phyloP scores from a whole-genome alignment of 139 green algal species.

The Dunaliella sp. region DNA sequence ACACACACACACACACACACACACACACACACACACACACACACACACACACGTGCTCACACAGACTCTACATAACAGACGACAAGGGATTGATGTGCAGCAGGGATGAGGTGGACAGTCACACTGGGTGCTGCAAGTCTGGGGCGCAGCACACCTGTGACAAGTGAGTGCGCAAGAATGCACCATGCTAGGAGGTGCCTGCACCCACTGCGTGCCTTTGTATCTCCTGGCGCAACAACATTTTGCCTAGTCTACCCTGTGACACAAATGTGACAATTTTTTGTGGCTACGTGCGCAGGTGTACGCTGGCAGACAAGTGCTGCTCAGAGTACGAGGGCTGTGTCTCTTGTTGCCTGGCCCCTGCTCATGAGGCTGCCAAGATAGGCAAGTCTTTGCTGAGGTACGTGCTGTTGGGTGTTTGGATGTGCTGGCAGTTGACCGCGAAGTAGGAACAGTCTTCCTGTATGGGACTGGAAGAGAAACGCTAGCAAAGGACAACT shows the following conservation, averaged over 20 bases:
- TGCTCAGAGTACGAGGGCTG: conserved; percentile 75
- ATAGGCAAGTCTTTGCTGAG: not conserved
- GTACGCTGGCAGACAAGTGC: conserved; percentile 59
- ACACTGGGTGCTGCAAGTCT: conserved; percentile 62
- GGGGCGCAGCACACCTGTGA: conserved; percentile 59
- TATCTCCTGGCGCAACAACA: too few species aligned
- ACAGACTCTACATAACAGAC: conserved; percentile 56
- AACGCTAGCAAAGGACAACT: too few species aligned
- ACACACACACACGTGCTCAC: not conserved
- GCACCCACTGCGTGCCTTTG: too few species aligned
- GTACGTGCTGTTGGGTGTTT: too few species aligned
- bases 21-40: conserved; percentile 4
- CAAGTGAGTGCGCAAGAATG: conserved; percentile 31
- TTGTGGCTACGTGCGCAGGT: conserved; percentile 57
- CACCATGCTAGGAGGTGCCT: not conserved
- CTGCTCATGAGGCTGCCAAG: conserved; percentile 39
- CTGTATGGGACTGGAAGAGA: too few species aligned
- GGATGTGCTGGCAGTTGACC: too few species aligned
- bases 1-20: conserved; percentile 2
- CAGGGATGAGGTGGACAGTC: conserved; percentile 39
- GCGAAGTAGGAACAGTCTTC: too few species aligned
- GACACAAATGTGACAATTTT: too few species aligned
- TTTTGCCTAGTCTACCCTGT: too few species aligned
- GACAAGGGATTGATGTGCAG: conserved; percentile 61
- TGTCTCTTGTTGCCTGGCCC: conserved; percentile 78